Conservation (phyloP, 495 filamentous ascomycete species). For the Aspergillus baeticus region DNA sequence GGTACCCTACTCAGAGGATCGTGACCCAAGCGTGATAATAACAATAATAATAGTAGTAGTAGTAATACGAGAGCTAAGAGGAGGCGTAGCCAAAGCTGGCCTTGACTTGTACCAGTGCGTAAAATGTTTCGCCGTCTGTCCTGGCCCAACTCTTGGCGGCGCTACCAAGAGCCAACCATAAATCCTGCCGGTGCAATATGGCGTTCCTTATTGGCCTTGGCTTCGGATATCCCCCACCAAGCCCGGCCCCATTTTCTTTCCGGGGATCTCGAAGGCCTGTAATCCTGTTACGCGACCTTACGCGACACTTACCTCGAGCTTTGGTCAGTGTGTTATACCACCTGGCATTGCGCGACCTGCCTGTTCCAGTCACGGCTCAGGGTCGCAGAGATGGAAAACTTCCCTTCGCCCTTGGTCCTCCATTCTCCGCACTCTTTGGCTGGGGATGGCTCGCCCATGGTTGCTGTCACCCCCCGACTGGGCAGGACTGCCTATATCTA, state of each 20-base stretch:
- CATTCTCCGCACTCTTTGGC: neutral
- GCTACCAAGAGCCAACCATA: constrained; percentile 11
- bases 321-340: neutral
- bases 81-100: no score
- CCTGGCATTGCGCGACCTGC: neutral
- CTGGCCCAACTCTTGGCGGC: neutral
- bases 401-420: constrained; percentile 1
- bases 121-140: neutral
- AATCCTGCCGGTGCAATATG: neutral
- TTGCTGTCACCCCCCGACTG: neutral
- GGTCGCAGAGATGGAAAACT: neutral
- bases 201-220: constrained; percentile 9
- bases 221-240: constrained; percentile 9
- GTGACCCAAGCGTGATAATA: no score
- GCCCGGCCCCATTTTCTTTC: constrained; percentile 4
- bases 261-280: constrained; percentile 12
- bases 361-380: neutral
- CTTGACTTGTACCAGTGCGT: no score
- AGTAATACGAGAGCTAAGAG: no score
- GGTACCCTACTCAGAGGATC: neutral
- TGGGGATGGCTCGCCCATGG: neutral
- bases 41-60: no score
- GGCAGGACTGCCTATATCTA: neutral
- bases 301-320: neutral
- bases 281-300: neutral